Evolutionary conservation across 345 rosid species (phyloP), one percentile per base, ranked within the genome.

Genomic region (Barbarea vulgaris): DNA sequence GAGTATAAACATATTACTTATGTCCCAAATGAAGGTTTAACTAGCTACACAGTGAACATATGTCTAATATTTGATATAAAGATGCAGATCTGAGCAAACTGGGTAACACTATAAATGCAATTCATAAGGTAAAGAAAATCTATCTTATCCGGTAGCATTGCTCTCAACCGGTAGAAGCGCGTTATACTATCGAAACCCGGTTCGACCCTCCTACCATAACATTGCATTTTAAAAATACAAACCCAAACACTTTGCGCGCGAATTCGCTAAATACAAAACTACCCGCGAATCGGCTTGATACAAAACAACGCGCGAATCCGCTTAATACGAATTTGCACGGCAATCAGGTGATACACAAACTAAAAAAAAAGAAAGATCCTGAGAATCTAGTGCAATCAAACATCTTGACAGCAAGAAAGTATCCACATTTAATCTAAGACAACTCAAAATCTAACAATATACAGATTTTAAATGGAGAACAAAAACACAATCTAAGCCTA

Each of bases 91-190:
- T 64, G 30, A 48, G 31, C 68, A 11, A 70, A 36, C 37, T 13
- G 52, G 60, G 67, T 48, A 64, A 48, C 50, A 50, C 24, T 36
- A 64, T 60, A 70, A 77, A 64, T 56, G 67, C 62, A 22, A 28
- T 64, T 70, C 63, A 64, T 41, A 19, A 46, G 9, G 50, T n/a
- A 6, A 53, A 31, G 51, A 53, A 9, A 62, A 19, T 62, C 21
- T 9, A 63, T 37, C 54, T 51, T 37, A 58, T 68, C 33, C 52
- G 21, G 66, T 51, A 11, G 39, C 19, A 51, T 19, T 37, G 24
- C 37, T 51, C 73, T n/a, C 63, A 59, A 47, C 55, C 31, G 34
- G 34, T 48, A 9, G 19, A 58, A 70, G 48, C 0, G 2, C 5
- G 3, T 3, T 44, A 6, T 5, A 70, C n/a, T 6, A 72, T 27